Evolutionary conservation across 2,329 filamentous ascomycete species (phyloP), one percentile per base, ranked within the genome.

Genomic region (Dactylellina drechsleri): DNA sequence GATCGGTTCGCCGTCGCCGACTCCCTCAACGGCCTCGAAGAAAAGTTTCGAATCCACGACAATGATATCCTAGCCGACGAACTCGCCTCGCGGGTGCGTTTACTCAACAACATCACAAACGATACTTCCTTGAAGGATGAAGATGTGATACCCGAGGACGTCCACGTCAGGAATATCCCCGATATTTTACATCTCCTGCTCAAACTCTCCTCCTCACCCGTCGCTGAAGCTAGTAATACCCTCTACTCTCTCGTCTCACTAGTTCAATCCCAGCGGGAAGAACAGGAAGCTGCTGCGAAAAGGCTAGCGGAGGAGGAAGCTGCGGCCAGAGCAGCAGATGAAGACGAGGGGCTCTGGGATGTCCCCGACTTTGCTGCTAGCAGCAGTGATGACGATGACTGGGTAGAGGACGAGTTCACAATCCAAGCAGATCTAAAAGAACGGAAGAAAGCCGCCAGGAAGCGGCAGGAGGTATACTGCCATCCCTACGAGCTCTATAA

Each of bases 11-110:
- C 52, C 6, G 40, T 70, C 40, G 15, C 6, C 1, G 43, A 76
- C 23, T 59, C 64, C 23, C 65, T 76, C 12, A 18, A 53, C 12
- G 71, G 78, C 0, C 84, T 97, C 1, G 90, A 93, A 78, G 95
- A 98, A 83, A 93, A 94, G 78, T 95, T 97, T 79, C 87, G 89
- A 36, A 86, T 98, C 64, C 86, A 92, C 56, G 90, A 91, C 79
- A 88, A 91, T 76, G 93, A 97, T 79, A 88, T 88, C 45, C 83
- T 97, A 26, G 92, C 92, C 12, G 89, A 93, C 80, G 89, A 88
- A 4, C 83, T 93, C 0, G 41, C 40, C 1, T 47, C 26, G 5
- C 13, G 71, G 13, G 40, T 64, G 4, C 28, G 47, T 1, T 20
- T 26, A 13, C 81, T 92, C 13, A 83, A 86, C 45, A 86, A 89